Evolutionary conservation across 1,139 yeast genomes (phyloP), one percentile per base, ranked within the genome.

Genomic region (Candida sojae): DNA sequence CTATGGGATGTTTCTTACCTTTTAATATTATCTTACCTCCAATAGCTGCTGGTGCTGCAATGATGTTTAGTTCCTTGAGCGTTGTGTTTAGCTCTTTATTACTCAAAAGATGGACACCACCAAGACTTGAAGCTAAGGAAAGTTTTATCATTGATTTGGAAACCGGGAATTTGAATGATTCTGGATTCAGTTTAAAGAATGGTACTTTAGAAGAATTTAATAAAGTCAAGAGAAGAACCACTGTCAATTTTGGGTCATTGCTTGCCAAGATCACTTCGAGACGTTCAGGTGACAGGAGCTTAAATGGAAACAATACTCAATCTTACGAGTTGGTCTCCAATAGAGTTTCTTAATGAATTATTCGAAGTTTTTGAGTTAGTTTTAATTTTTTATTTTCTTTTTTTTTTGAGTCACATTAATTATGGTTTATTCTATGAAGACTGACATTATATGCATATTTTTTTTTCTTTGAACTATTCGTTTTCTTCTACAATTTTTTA

Each of bases 61-160:
- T 95, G 99, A 96, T 97, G 1, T 71, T 88, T 60, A 88, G 96
- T 57, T 88, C 96, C 8, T 86, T 90, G 5, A 87, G 96, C 61
- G 99, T 95, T 23, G 93, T 95, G 9, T 58, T 84, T 40, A 88
- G 90, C 55, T 90, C 97, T 1, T 72, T 95, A 53, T 59, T 83
- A 59, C 73, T 95, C 57, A 86, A 83, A 60, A 65, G 65, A 43
- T 86, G 91, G 89, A 75, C 56, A 33, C 73, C 84, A 7, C 80
- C 82, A 12, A 59, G 31, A 8, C 55, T 63, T 36, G 58, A 54
- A n/a, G 45, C 50, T 11, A 44, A 53, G 31, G 51, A 49, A 13
- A 45, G 50, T 4, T 38, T 52, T 33, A 50, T 53, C 37, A 35
- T 31, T n/a, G 71, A 67, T 43, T 49, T 58, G 37, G 76, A 71